A percentile compares a stretch with the other conserved stretches of the same genome.
Conservation (phyloP, 2,329 filamentous ascomycete genomes). For the Remersonia thermophila region DNA sequence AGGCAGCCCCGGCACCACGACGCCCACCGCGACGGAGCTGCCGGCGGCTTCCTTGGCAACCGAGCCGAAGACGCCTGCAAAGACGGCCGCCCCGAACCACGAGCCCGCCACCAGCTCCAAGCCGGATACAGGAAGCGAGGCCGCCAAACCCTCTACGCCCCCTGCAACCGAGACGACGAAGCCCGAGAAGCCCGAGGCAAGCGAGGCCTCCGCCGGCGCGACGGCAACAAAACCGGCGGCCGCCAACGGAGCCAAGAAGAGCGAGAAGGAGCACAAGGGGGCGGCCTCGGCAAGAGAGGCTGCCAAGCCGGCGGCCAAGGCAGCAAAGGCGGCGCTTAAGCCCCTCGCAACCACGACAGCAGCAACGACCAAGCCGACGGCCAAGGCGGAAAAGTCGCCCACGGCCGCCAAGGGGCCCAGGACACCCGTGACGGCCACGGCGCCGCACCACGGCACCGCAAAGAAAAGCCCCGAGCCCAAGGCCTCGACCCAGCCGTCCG, state of each 20-base stretch:
- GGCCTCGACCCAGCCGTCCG: constrained; percentile 21
- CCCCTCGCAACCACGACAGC: constrained; percentile 18
- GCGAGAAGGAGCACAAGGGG: constrained; percentile 5
- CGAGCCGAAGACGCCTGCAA: constrained; percentile 20
- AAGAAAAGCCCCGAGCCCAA: constrained; percentile 27
- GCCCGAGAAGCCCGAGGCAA: constrained; percentile 18
- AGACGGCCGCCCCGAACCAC: constrained; percentile 10
- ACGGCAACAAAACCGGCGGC: constrained; percentile 2
- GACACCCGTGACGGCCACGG: constrained; percentile 21
- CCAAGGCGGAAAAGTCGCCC: constrained; percentile 27
- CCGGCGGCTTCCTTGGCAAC: constrained; percentile 24
- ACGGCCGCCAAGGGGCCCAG: constrained; percentile 27
- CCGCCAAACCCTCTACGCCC: constrained; percentile 16
- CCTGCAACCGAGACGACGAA: neutral
- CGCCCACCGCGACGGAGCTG: constrained; percentile 29
- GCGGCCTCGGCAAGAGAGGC: neutral
- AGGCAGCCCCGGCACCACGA: constrained; percentile 27
- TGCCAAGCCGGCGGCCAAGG: neutral
- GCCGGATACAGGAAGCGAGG: constrained; percentile 13
- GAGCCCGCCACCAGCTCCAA: constrained; percentile 8
- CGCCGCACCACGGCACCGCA: constrained; percentile 14
- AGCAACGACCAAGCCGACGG: constrained; percentile 21
- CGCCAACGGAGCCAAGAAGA: too few relatives aligned
- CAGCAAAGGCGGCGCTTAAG: constrained; percentile 17
- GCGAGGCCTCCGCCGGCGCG: constrained; percentile 13